Evolutionary conservation across 106 monocot genomes (phyloP).

Genomic region (Iris macrosiphon): DNA sequence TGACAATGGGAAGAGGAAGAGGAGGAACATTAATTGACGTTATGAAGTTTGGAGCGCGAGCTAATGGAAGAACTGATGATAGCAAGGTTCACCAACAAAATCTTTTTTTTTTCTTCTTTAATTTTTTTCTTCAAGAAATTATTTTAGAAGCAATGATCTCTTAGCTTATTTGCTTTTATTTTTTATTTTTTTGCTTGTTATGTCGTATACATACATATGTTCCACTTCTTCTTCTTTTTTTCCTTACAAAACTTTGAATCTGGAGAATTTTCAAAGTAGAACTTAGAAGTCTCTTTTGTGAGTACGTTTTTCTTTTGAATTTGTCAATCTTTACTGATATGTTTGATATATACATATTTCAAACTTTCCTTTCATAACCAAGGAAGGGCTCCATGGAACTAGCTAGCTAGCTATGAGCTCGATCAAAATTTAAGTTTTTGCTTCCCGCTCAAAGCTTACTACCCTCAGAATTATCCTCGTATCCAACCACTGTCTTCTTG

Average conservation of each 20-base stretch:
- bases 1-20: background rate
- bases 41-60: conserved; percentile 10
- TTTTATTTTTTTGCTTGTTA: background rate
- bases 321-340: too few relatives aligned
- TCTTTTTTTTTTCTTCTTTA: too few relatives aligned
- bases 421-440: too few relatives aligned
- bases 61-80: conserved; percentile 16
- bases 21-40: background rate
- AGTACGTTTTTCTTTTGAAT: too few relatives aligned
- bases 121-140: background rate
- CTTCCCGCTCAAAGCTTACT: too few relatives aligned
- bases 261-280: background rate
- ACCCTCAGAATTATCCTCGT: too few relatives aligned
- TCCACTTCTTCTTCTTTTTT: background rate
- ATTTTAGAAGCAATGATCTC: background rate
- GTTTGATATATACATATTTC: too few relatives aligned
- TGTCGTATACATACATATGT: background rate
- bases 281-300: too few relatives aligned
- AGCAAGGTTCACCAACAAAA: conserved; percentile 6
- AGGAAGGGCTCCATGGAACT: too few relatives aligned
- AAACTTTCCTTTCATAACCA: too few relatives aligned
- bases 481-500: too few relatives aligned
- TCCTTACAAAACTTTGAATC: background rate
- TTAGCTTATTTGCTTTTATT: background rate
- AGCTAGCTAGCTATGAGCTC: too few relatives aligned